These are phyloP conservation scores for Eucalyptus leucophloia DNA, from an alignment of 345 rosid genomes.

Conservation along the genomic window DNA sequence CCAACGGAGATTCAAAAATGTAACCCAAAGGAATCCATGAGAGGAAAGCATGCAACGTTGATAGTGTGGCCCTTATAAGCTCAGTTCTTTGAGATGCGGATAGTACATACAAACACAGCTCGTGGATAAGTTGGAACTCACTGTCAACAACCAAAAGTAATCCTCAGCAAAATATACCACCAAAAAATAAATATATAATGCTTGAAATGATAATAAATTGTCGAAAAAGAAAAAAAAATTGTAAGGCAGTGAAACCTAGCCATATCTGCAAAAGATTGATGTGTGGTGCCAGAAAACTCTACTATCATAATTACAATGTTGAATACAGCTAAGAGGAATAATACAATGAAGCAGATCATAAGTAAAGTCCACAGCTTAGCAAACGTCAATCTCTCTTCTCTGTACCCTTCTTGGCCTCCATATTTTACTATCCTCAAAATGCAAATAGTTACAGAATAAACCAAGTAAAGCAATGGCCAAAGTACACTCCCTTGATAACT, in stretches of 20 bases:
- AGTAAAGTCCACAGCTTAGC: background rate
- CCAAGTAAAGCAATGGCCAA: background rate
- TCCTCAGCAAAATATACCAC: background rate
- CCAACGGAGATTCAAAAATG: slow-evolving; percentile 97
- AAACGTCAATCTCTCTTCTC: background rate
- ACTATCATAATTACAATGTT: background rate
- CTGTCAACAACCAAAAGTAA: slow-evolving; percentile 35
- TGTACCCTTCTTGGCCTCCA: background rate
- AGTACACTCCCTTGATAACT: background rate
- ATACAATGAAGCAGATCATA: background rate
- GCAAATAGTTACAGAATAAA: background rate
- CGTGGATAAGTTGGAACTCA: slow-evolving; percentile 98
- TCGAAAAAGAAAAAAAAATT: background rate
- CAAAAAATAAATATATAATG: background rate
- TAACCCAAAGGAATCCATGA: slow-evolving; percentile 99
- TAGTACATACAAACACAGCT: slow-evolving; percentile 89
- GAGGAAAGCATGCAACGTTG: slow-evolving; percentile 97
- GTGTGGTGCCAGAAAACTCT: background rate
- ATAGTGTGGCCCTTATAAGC: slow-evolving; percentile 85
- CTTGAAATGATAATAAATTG: background rate
- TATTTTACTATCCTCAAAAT: background rate
- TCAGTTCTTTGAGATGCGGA: slow-evolving; percentile 96
- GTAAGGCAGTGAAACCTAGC: background rate
- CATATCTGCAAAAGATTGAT: background rate
- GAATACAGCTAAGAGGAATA: background rate